A percentile compares a stretch with the other conserved stretches of the same genome.
phyloP scores from a whole-genome alignment of 2,329 filamentous ascomycete genomes.

The Phoma herbarum region DNA sequence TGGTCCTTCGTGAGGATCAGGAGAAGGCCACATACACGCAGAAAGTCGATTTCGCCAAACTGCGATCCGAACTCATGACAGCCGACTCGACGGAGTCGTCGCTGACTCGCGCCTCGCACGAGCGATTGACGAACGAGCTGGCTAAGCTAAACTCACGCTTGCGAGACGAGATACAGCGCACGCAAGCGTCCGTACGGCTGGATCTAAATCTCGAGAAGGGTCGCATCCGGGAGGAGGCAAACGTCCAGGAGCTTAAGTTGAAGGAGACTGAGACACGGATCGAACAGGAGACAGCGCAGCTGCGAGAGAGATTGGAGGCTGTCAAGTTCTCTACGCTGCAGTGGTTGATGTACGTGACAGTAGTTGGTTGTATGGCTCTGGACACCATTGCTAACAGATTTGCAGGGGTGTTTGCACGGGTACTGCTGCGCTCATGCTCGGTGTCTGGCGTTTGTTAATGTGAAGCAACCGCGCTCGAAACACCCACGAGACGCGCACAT shows the following conservation, averaged over 20 bases:
- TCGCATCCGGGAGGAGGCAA: constrained; percentile 93
- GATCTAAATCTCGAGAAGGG: constrained; percentile 98
- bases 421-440: constrained; percentile 71
- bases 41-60: constrained; percentile 97
- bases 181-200: constrained; percentile 88
- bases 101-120: constrained; percentile 87
- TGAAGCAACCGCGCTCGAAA: constrained; percentile 45
- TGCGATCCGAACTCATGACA: constrained; percentile 90
- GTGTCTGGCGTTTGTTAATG: constrained; percentile 74
- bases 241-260: constrained; percentile 95
- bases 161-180: constrained; percentile 91
- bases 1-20: constrained; percentile 95
- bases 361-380: not conserved
- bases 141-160: constrained; percentile 90
- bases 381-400: constrained; percentile 35
- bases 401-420: constrained; percentile 70
- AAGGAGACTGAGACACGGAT: constrained; percentile 99
- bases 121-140: constrained; percentile 91
- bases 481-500: constrained; percentile 6
- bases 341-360: constrained; percentile 86
- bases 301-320: constrained; percentile 91
- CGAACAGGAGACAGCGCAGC: constrained; percentile 91
- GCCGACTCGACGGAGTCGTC: constrained; percentile 91
- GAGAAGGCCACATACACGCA: constrained; percentile 80
- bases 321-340: constrained; percentile 98